Percentiles rank a stretch among this genome's conserved stretches.
These are phyloP conservation scores for Carex scoparia DNA, from an alignment of 176 grass and related monocot species.

Conservation along the genomic window DNA sequence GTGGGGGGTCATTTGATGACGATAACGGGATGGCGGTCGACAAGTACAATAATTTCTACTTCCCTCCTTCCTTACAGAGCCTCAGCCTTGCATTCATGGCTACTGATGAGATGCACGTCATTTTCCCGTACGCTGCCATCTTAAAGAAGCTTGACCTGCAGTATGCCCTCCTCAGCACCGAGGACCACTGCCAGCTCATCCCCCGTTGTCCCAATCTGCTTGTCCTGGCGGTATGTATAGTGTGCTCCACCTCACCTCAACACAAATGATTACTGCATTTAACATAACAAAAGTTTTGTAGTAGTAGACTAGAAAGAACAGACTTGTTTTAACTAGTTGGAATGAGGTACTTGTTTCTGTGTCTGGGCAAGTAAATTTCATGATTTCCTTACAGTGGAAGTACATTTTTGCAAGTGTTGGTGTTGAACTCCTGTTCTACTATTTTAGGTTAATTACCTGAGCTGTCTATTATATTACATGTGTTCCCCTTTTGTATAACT, in stretches of 20 bases:
- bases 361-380: background rate
- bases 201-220: conserved; percentile 86
- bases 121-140: conserved; percentile 66
- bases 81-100: conserved; percentile 71
- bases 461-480: background rate
- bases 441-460: background rate
- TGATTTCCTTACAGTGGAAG: background rate
- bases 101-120: conserved; percentile 56
- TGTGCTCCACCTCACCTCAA: background rate
- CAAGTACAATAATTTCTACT: conserved; percentile 56
- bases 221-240: conserved; percentile 63
- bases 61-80: conserved; percentile 44
- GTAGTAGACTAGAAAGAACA: background rate
- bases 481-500: conserved; percentile 9
- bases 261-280: background rate
- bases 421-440: background rate
- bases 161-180: conserved; percentile 69
- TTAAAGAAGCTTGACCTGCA: conserved; percentile 94
- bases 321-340: conserved; percentile 14
- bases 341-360: background rate
- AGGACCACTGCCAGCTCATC: conserved; percentile 89
- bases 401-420: background rate
- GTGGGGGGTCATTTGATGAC: conserved; percentile 73
- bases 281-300: background rate
- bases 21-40: conserved; percentile 21